Evolutionary conservation across 768 basidiomycete species (phyloP), one percentile per base, ranked within the genome.

Genomic region (Naganishia antarctica): DNA sequence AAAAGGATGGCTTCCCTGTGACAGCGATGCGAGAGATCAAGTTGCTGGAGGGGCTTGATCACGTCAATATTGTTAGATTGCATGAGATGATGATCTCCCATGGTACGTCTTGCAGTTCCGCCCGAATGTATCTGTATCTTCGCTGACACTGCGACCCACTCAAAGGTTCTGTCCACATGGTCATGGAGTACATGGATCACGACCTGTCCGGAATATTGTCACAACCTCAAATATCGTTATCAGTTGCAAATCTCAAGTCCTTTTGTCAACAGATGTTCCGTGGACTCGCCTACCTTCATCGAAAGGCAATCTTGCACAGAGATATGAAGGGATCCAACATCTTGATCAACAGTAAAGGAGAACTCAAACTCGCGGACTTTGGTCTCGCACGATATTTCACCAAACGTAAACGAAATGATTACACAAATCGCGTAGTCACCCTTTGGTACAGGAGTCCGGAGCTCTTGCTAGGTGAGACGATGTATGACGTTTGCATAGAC

Each of bases 311-410:
- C 67, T 89, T 99, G 62, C 96, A 99, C 76, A 87, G 96, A 21
- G 96, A 99, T 78, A 91, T 99, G 79, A 99, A 99, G 77, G 94
- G 96, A 21, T 96, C 93, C 5, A 99, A 99, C 74, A 99, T 99
- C 71, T 81, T 99, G 26, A 81, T 99, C 66, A 91, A 90, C 71
- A 88, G 89, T 61, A 82, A 82, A 49, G 96, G 96, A 6, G 90
- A 94, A 77, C 83, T 99, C 64, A 98, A 98, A 79, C 83, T 99
- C 18, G 96, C 84, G 9, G 96, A 99, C 79, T 99, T 99, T 77
- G 96, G 96, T 45, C 83, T 99, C 16, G 96, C 96, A 8, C 84
- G 96, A 57, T 90, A 97, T 76, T 99, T 94, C 78, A 88, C 91
- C 77, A 94, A 93, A 76, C 86, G 88, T 7, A 82, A 90, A 49